Evolutionary conservation across 2,329 filamentous ascomycete species (phyloP).

Genomic region (Monilinia fructigena): DNA sequence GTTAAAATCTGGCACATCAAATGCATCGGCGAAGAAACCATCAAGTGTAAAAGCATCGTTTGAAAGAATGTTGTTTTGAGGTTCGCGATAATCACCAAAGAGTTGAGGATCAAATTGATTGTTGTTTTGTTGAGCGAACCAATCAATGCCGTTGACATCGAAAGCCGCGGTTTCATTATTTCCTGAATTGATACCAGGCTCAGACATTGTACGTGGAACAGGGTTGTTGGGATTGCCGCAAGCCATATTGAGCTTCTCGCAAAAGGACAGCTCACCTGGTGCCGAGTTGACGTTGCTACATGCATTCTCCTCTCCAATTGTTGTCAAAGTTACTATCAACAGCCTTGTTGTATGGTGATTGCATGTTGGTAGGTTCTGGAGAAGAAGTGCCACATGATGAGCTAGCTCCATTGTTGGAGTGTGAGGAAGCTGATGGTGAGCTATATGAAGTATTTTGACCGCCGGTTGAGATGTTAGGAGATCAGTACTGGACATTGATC

Average conservation of each 20-base stretch:
- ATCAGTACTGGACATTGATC: conserved; percentile 46
- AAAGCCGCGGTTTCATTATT: conserved; percentile 42
- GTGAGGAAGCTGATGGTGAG: conserved; percentile 63
- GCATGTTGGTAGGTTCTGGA: conserved; percentile 69
- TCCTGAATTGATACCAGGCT: conserved; percentile 33
- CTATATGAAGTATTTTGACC: conserved; percentile 57
- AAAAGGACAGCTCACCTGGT: conserved; percentile 52
- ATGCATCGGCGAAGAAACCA: conserved; percentile 64
- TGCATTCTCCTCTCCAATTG: conserved; percentile 66
- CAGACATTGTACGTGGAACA: conserved; percentile 48
- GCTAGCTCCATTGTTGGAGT: conserved; percentile 58
- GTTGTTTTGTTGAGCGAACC: conserved; percentile 76
- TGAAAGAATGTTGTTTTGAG: conserved; percentile 79
- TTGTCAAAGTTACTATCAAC: conserved; percentile 59
- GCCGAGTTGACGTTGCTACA: conserved; percentile 39
- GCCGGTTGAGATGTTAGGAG: conserved; percentile 35
- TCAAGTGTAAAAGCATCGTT: conserved; percentile 47
- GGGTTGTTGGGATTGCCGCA: conserved; percentile 54
- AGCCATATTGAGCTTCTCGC: conserved; percentile 56
- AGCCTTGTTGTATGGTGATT: conserved; percentile 66
- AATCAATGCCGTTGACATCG: conserved; percentile 62
- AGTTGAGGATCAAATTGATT: conserved; percentile 88
- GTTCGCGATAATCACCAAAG: conserved; percentile 89
- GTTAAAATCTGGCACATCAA: conserved; percentile 72
- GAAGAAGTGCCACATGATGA: conserved; percentile 77